phyloP scores from a whole-genome alignment of 1,139 yeast species.

The Oligophagozyma castellii region DNA sequence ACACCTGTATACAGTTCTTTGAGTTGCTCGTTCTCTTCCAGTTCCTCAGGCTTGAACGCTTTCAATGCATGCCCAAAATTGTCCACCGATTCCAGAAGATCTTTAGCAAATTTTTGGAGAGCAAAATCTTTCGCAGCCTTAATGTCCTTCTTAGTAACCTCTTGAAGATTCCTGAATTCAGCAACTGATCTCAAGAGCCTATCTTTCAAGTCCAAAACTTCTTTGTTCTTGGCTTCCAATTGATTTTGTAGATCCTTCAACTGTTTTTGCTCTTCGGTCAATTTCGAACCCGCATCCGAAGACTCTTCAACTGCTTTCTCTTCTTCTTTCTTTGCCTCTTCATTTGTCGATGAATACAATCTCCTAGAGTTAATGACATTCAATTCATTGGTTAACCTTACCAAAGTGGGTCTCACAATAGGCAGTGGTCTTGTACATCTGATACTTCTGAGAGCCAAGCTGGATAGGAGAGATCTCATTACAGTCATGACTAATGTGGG shows the following conservation, averaged over 20 bases:
- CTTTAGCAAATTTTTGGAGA: constrained; percentile 84
- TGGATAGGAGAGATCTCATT: no score
- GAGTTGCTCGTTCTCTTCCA: constrained; percentile 47
- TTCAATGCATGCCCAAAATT: constrained; percentile 80
- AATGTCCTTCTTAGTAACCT: constrained; percentile 75
- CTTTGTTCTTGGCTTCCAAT: constrained; percentile 59
- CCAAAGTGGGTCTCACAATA: no score
- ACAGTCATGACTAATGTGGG: no score
- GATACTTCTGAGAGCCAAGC: no score
- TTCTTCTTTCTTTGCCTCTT: constrained; percentile 12
- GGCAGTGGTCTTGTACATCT: no score
- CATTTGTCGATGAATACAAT: constrained; percentile 17
- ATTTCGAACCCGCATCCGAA: constrained; percentile 4
- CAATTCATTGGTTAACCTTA: constrained; percentile 2
- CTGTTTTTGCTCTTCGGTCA: constrained; percentile 11
- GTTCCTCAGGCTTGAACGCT: constrained; percentile 53
- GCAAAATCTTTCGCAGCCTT: constrained; percentile 87
- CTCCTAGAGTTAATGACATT: constrained; percentile 4
- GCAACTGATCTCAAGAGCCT: constrained; percentile 75
- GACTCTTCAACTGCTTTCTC: constrained; percentile 7
- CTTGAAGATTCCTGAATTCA: constrained; percentile 88
- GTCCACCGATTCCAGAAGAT: constrained; percentile 78
- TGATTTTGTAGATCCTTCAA: constrained; percentile 39
- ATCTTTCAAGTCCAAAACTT: constrained; percentile 70
- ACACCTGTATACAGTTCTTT: constrained; percentile 79